Evolutionary conservation across 2,329 filamentous ascomycete genomes (phyloP).

Genomic region (Lasiodiplodia hormozganensis): DNA sequence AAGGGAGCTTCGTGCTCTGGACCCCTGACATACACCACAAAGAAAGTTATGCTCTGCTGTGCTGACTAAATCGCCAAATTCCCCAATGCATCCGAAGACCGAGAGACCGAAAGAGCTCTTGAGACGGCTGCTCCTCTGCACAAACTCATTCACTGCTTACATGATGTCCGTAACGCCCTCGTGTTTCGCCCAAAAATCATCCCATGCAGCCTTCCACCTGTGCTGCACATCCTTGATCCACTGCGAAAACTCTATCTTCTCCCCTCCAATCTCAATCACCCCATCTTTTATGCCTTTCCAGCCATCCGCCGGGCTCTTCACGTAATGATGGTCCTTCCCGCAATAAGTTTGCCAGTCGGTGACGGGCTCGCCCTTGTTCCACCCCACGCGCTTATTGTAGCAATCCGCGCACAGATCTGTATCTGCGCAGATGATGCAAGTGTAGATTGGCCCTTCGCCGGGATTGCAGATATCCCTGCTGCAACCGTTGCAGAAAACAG

Average conservation of each 20-base stretch:
- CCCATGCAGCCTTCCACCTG: conserved; percentile 36
- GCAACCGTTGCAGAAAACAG: background rate
- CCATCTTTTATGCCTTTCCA: conserved; percentile 35
- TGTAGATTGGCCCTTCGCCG: conserved; percentile 26
- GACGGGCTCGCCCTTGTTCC: conserved; percentile 22
- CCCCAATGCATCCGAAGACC: background rate
- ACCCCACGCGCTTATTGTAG: conserved; percentile 26
- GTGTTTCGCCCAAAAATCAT: conserved; percentile 33
- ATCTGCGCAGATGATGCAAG: conserved; percentile 33
- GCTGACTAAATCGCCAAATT: background rate
- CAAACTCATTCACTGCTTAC: background rate
- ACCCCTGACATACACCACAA: too few relatives aligned
- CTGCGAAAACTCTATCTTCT: conserved; percentile 31
- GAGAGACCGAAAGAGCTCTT: background rate
- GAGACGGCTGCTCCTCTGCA: background rate
- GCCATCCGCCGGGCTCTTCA: conserved; percentile 32
- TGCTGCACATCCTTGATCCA: conserved; percentile 34
- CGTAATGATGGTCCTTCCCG: conserved; percentile 32
- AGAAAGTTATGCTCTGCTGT: background rate
- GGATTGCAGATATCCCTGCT: background rate
- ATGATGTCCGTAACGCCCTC: background rate
- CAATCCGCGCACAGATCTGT: conserved; percentile 33
- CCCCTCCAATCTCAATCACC: conserved; percentile 24
- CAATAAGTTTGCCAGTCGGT: conserved; percentile 28
- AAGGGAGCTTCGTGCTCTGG: background rate